Conservation (phyloP, 257 asterid species). For the Solanum paucissectum region DNA sequence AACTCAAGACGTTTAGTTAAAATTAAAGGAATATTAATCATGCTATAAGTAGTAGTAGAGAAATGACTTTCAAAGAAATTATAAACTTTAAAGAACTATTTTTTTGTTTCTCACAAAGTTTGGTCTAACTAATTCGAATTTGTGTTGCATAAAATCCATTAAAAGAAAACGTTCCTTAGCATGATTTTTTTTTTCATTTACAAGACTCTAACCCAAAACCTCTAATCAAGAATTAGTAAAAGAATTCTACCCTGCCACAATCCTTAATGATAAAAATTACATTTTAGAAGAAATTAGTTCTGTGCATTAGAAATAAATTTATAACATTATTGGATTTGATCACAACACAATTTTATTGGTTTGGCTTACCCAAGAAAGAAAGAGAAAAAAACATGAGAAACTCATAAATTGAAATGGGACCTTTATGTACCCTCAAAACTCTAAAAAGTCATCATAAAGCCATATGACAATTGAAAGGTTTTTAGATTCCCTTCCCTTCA, state of each 20-base stretch:
- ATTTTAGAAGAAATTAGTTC: not conserved
- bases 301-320: not conserved
- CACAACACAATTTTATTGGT: not conserved
- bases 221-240: not conserved
- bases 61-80: not conserved
- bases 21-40: not conserved
- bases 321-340: not conserved
- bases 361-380: not conserved
- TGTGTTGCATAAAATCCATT: not conserved
- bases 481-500: not conserved
- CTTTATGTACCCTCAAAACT: not conserved
- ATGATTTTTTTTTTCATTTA: not conserved
- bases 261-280: not conserved
- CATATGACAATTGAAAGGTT: not conserved
- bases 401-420: not conserved
- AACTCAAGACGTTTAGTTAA: not conserved
- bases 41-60: not conserved
- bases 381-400: not conserved
- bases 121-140: not conserved
- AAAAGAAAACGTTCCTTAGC: not conserved
- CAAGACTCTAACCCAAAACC: not conserved
- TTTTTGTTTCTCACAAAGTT: not conserved
- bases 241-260: not conserved
- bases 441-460: not conserved
- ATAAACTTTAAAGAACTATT: not conserved